phyloP scores from a whole-genome alignment of 2,329 filamentous ascomycete genomes.

The Colletotrichum somersetense region DNA sequence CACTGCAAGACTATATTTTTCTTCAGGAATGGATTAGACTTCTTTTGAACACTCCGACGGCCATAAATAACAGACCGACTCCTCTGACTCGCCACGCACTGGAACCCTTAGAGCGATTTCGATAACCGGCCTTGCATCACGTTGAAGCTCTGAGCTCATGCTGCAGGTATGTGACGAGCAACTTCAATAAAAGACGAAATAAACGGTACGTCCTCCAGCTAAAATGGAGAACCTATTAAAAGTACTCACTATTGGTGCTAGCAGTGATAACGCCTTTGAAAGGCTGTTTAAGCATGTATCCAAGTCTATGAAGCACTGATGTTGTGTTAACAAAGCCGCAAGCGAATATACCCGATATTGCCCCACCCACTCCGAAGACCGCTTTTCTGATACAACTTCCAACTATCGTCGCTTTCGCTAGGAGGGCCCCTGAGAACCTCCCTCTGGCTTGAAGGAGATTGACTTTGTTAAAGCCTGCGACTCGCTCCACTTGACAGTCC shows the following conservation, averaged over 20 bases:
- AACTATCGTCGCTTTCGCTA: slow-evolving; percentile 14
- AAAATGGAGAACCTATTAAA: slow-evolving; percentile 19
- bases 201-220: background rate
- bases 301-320: background rate
- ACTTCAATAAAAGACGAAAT: slow-evolving; percentile 14
- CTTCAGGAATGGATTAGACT: background rate
- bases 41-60: background rate
- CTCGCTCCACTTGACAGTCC: slow-evolving; percentile 28
- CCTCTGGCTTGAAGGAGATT: background rate
- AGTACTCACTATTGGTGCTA: slow-evolving; percentile 20
- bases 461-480: slow-evolving; percentile 33
- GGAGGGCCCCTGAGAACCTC: slow-evolving; percentile 15
- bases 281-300: slow-evolving; percentile 14
- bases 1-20: background rate
- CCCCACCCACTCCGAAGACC: slow-evolving; percentile 7
- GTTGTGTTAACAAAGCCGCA: slow-evolving; percentile 31
- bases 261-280: slow-evolving; percentile 21
- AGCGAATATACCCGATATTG: slow-evolving; percentile 22
- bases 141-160: background rate
- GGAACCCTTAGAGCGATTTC: background rate
- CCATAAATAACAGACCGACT: background rate
- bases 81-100: background rate
- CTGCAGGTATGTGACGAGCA: background rate
- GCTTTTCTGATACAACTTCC: slow-evolving; percentile 23
- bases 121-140: background rate